A percentile compares a stretch with the other conserved stretches of the same genome.
Evolutionary conservation across 495 filamentous ascomycete genomes (phyloP).

Genomic region (Delitschia confertaspora): DNA sequence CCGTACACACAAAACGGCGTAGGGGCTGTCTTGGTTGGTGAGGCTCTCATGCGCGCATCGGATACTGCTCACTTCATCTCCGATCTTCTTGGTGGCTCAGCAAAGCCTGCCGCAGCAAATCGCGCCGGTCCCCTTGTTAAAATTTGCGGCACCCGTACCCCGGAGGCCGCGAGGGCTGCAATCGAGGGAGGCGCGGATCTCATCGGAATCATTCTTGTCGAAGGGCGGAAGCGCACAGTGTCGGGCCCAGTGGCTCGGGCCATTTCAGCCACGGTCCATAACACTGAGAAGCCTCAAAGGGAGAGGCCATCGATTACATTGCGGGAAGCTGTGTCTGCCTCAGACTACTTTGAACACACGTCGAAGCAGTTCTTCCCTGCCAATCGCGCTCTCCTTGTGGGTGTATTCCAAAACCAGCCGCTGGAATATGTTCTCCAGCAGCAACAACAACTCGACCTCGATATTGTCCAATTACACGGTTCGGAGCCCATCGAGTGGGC

Average conservation of each 20-base stretch:
- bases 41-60: slow-evolving; percentile 85
- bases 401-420: slow-evolving; percentile 89
- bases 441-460: slow-evolving; percentile 67
- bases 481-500: slow-evolving; percentile 90
- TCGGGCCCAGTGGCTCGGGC: slow-evolving; percentile 63
- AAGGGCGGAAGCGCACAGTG: slow-evolving; percentile 69
- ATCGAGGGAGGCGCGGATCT: slow-evolving; percentile 85
- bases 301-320: neutral
- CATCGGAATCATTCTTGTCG: slow-evolving; percentile 84
- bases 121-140: slow-evolving; percentile 59
- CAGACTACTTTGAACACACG: slow-evolving; percentile 58
- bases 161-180: slow-evolving; percentile 70
- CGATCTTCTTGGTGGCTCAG: slow-evolving; percentile 58
- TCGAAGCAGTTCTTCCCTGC: slow-evolving; percentile 42
- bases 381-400: slow-evolving; percentile 69
- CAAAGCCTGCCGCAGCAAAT: slow-evolving; percentile 5
- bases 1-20: slow-evolving; percentile 83
- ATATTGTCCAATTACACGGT: slow-evolving; percentile 88
- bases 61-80: slow-evolving; percentile 73
- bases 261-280: slow-evolving; percentile 72
- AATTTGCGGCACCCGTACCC: slow-evolving; percentile 86
- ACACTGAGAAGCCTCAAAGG: slow-evolving; percentile 34
- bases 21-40: slow-evolving; percentile 86
- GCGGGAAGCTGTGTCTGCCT: slow-evolving; percentile 28
- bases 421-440: slow-evolving; percentile 68